Evolutionary conservation across 345 rosid genomes (phyloP).

Genomic region (Rhodamnia argentea): DNA sequence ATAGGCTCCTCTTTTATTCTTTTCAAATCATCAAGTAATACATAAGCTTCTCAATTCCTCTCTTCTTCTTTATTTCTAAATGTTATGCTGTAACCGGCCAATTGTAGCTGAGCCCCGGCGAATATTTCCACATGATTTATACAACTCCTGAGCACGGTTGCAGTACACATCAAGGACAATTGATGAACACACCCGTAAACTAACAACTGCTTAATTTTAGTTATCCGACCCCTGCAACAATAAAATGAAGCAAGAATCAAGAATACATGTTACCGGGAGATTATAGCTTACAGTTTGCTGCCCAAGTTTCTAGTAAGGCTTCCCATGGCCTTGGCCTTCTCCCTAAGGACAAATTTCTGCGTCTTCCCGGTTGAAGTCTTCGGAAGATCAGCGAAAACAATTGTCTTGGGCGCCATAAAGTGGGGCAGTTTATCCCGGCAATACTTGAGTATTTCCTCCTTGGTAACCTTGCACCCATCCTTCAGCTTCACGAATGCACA

Average conservation of each 20-base stretch:
- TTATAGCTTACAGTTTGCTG: constrained; percentile 40
- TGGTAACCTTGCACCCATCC: constrained; percentile 25
- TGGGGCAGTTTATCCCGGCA: constrained; percentile 46
- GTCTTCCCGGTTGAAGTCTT: constrained; percentile 74
- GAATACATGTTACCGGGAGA: background rate
- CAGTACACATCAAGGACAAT: background rate
- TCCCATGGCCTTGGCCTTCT: constrained; percentile 55
- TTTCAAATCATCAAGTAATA: no score
- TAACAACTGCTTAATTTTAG: background rate
- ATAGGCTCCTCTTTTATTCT: no score
- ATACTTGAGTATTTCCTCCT: constrained; percentile 40
- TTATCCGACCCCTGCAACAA: background rate
- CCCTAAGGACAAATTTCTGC: constrained; percentile 48
- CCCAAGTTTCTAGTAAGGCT: constrained; percentile 37
- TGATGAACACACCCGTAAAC: background rate
- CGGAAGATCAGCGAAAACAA: constrained; percentile 60
- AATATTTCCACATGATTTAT: background rate
- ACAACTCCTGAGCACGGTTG: background rate
- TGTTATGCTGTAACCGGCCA: background rate
- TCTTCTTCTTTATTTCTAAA: no score
- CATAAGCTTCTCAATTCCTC: no score
- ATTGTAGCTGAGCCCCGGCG: background rate
- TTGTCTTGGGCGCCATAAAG: constrained; percentile 59
- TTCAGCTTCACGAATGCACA: constrained; percentile 48
- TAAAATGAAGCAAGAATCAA: background rate